These are phyloP conservation scores for Vairimorpha ceranae DNA, from an alignment of 371 early-diverging fungal species.

Conservation along the genomic window DNA sequence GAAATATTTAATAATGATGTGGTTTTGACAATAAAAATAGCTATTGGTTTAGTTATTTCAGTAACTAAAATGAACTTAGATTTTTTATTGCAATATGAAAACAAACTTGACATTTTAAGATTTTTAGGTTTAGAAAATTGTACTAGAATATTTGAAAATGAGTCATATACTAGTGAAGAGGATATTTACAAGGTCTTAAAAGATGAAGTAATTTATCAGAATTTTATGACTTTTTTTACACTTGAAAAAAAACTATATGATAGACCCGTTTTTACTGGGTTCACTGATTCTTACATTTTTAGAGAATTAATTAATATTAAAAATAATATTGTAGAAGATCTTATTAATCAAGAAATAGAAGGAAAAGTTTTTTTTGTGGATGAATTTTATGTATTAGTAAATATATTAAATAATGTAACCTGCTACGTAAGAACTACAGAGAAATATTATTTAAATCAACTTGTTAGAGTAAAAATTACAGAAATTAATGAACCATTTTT, in stretches of 20 bases:
- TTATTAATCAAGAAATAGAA: slow-evolving; percentile 15
- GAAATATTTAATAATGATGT: neutral
- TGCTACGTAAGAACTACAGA: slow-evolving; percentile 27
- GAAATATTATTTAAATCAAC: slow-evolving; percentile 35
- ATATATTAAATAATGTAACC: slow-evolving; percentile 10
- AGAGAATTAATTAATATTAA: slow-evolving; percentile 21
- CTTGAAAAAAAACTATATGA: neutral
- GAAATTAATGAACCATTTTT: slow-evolving; percentile 17
- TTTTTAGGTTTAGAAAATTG: neutral
- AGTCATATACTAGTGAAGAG: neutral
- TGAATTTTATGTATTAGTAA: slow-evolving; percentile 24
- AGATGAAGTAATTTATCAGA: slow-evolving; percentile 4
- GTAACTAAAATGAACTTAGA: slow-evolving; percentile 25
- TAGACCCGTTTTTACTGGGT: slow-evolving; percentile 29
- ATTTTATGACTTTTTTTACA: slow-evolving; percentile 17
- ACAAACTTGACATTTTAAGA: neutral
- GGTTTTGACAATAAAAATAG: slow-evolving; percentile 5
- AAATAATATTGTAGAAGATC: neutral
- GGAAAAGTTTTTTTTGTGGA: slow-evolving; percentile 34
- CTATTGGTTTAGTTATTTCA: slow-evolving; percentile 17
- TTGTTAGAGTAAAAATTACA: slow-evolving; percentile 37
- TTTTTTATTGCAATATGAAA: slow-evolving; percentile 5
- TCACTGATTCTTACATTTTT: slow-evolving; percentile 43
- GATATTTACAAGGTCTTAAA: slow-evolving; percentile 8
- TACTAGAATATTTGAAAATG: slow-evolving; percentile 4